Evolutionary conservation across 2,329 filamentous ascomycete species (phyloP), one percentile per base, ranked within the genome.

Genomic region (Myotisia sp.): DNA sequence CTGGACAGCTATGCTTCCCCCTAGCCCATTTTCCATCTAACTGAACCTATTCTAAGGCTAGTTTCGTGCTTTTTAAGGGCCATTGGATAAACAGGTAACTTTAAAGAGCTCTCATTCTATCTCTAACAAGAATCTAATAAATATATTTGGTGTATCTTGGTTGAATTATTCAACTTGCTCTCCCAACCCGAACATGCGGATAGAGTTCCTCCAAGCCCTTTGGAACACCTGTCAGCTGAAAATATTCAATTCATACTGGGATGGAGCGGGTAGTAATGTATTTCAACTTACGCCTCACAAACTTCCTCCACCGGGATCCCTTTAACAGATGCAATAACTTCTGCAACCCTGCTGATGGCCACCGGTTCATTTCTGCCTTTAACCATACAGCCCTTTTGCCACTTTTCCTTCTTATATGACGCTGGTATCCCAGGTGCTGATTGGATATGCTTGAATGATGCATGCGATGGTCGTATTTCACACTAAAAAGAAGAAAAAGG

Each of bases 291-390:
- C 53, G 77, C 78, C 59, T 94, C 84, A 49, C 77, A 83, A 13
- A 98, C 78, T 51, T 87, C 79, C 50, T 92, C 76, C 1, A 92
- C 69, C 3, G 68, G 59, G 3, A 93, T 65, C 0, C 71, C 82
- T 57, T 93, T 94, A 43, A 95, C 79, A 26, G 70, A 75, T 1
- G 90, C 87, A 43, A 98, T 76, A 33, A 87, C 82, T 54, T 79
- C 76, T n/a, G 84, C 90, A 9, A 98, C 81, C 34, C 79, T 75
- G 43, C 78, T 74, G 44, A 98, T 94, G 34, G 72, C 79, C 47
- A 79, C 86, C 6, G 87, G 83, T 58, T 98, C 90, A 52, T 98
- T 98, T 40, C 90, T 73, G 1, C 87, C 84, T 61, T 95, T 98
- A 34, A 98, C 72, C 81, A 94, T 87, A 26, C 68, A 69, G 0